Conservation (phyloP, 225 moss, liverwort and hornwort species). For the Marchantia polymorpha region DNA sequence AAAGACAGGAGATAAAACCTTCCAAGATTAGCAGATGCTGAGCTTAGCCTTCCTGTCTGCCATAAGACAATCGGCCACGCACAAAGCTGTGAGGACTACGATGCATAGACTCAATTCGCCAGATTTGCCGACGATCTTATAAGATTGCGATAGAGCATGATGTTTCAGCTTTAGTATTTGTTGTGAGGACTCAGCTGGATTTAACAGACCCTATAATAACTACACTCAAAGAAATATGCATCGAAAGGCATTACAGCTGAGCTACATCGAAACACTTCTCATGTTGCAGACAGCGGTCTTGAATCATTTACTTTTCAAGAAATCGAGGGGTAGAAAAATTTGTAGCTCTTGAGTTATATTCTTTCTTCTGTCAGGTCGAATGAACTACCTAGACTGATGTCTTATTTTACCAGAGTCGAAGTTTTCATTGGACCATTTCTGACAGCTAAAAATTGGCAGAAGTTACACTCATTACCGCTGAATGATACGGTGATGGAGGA, state of each 20-base stretch:
- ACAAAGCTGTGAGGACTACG: background rate
- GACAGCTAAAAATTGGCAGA: background rate
- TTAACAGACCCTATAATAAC: background rate
- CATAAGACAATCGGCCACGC: background rate
- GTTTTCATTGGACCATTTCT: background rate
- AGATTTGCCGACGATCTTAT: background rate
- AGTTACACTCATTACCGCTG: conserved; percentile 7
- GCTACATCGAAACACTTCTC: too few species aligned
- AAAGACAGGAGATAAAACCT: conserved; percentile 13
- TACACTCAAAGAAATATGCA: background rate
- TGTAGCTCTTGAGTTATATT: too few species aligned
- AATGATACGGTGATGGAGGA: conserved; percentile 30
- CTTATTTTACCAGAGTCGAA: background rate
- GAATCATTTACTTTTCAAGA: too few species aligned
- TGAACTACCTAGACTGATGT: background rate
- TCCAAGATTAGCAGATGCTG: conserved; percentile 11
- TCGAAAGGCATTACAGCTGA: too few species aligned
- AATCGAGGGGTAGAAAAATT: too few species aligned
- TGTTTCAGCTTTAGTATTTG: background rate
- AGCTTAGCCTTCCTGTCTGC: conserved; percentile 29
- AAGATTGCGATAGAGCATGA: background rate
- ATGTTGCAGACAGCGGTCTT: too few species aligned
- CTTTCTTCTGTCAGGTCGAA: background rate
- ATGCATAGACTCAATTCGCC: background rate
- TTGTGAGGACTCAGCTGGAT: background rate